Evolutionary conservation across 2,329 filamentous ascomycete species (phyloP).

Genomic region (Torrubiella hemipterigena): DNA sequence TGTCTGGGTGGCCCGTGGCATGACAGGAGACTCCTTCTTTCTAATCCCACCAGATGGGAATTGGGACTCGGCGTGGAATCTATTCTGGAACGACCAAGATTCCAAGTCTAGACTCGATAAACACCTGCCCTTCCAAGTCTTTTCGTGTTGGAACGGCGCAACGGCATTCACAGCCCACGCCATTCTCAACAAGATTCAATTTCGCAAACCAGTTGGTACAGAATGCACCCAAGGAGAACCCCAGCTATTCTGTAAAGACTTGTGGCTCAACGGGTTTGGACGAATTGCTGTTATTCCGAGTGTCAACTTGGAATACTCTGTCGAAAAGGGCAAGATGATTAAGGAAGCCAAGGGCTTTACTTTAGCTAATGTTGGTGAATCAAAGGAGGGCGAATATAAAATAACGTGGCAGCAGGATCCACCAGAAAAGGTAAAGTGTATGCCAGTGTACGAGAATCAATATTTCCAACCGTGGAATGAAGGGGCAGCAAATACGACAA

Average conservation of each 20-base stretch:
- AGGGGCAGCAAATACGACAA: conserved; percentile 1
- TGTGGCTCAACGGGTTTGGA: conserved; percentile 36
- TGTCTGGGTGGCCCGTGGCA: conserved; percentile 39
- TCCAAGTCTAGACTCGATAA: conserved; percentile 19
- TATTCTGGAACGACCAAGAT: conserved; percentile 38
- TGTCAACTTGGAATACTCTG: conserved; percentile 42
- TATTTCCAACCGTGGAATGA: conserved; percentile 30
- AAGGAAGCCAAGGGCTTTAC: conserved; percentile 40
- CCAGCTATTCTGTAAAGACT: conserved; percentile 42
- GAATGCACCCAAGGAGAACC: conserved; percentile 41
- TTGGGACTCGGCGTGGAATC: conserved; percentile 35
- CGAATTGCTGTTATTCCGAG: conserved; percentile 44
- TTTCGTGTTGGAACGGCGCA: conserved; percentile 49
- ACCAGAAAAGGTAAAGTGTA: conserved; percentile 35
- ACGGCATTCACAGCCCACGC: conserved; percentile 34
- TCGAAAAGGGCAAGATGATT: conserved; percentile 28
- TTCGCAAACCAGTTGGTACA: conserved; percentile 20
- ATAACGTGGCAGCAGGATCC: conserved; percentile 32
- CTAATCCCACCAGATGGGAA: conserved; percentile 34
- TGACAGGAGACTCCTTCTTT: conserved; percentile 44
- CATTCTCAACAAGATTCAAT: conserved; percentile 30
- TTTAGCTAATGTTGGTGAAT: conserved; percentile 18
- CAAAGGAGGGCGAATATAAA: conserved; percentile 15
- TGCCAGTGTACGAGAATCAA: conserved; percentile 27
- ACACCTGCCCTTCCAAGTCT: conserved; percentile 44